Percentiles rank a stretch among this genome's conserved stretches.
Conservation (phyloP, 2,329 filamentous ascomycete genomes). For the Cytospora schulzeri region DNA sequence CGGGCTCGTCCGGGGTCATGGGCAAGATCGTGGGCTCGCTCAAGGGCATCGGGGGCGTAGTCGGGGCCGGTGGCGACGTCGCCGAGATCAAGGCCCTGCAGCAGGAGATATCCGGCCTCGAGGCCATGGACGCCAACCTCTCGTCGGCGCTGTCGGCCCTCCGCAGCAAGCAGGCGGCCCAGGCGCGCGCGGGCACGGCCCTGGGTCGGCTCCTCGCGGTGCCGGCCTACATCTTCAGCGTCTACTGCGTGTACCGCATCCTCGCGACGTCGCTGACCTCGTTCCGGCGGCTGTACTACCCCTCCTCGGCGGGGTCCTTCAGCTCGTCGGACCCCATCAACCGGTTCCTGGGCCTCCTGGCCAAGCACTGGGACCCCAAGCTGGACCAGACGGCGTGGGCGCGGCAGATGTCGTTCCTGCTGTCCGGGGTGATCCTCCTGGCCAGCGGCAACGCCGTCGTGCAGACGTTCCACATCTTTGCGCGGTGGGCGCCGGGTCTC, state of each 20-base stretch:
- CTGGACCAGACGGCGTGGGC: slow-evolving; percentile 83
- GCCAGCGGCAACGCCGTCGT: slow-evolving; percentile 80
- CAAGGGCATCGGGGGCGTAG: slow-evolving; percentile 60
- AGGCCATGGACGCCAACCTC: slow-evolving; percentile 76
- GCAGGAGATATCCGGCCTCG: slow-evolving; percentile 77
- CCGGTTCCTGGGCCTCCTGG: slow-evolving; percentile 76
- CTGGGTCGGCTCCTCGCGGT: slow-evolving; percentile 65
- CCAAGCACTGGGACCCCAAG: slow-evolving; percentile 80
- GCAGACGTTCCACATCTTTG: slow-evolving; percentile 83
- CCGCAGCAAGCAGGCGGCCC: slow-evolving; percentile 62
- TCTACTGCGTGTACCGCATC: slow-evolving; percentile 86
- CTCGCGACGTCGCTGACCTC: slow-evolving; percentile 70
- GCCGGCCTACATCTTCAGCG: slow-evolving; percentile 68
- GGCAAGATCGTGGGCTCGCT: slow-evolving; percentile 70
- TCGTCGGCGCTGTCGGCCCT: slow-evolving; percentile 66
- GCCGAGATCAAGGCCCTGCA: slow-evolving; percentile 64
- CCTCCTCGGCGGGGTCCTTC: slow-evolving; percentile 52
- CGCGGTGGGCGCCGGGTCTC: slow-evolving; percentile 72
- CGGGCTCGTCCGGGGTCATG: slow-evolving; percentile 62
- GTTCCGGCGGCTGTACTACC: slow-evolving; percentile 58
- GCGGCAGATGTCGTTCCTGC: slow-evolving; percentile 79
- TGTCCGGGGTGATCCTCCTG: slow-evolving; percentile 80
- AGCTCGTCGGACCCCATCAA: slow-evolving; percentile 80
- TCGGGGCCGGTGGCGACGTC: slow-evolving; percentile 57
- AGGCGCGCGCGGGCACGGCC: slow-evolving; percentile 67